Base-by-base conservation (phyloP, 2,329 filamentous ascomycete genomes). In the Diaporthe australafricana region DNA sequence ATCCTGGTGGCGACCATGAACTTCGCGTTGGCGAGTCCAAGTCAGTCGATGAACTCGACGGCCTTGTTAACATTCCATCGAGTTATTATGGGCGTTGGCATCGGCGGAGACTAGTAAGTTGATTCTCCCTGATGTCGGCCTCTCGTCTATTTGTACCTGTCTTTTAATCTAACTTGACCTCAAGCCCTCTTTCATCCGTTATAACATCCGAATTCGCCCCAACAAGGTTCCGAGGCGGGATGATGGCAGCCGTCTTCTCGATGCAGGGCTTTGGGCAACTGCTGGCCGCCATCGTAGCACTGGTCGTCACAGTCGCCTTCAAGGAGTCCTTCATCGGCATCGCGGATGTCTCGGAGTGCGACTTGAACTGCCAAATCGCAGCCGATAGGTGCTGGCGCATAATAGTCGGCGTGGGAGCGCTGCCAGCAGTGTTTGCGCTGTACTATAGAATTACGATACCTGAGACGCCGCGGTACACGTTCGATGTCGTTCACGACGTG, bases 191-290 rank as follows among this genome's bases (percentile, higher is more conserved):
- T 8, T 93, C 90, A 56, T 92, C 92, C 0, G 92, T 96, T 68
- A 95, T 95, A 75, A 96, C 93, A 6, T 92, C 93, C 14, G 94
- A 96, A 77, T 96, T 96, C 79, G 93, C 93, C 11, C 94, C 93
- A 3, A 96, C 93, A 16, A 90, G 92, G 77, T 95, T 93, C 90
- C 88, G 94, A 77, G 94, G 93, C 73, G 92, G 91, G 71, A 96
- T 96, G 92, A 93, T 96, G 86, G 92, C 91, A 14, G 88, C 92
- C 20, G 93, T 96, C 62, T 96, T 96, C 78, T 93, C 92, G 47
- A 95, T 95, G 93, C 94, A 96, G 78, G 93, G 93, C 60, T 85
- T 95, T 32, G 93, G 94, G n/a, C 93, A 96, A 78, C 89, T 96
- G 66, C 85, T 86, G 25, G 92, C 92, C 16, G 91, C 92, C 32